A percentile compares a stretch with the other conserved stretches of the same genome.
Evolutionary conservation across 2,329 filamentous ascomycete species (phyloP).

Genomic region (Elsinoe necatrix): DNA sequence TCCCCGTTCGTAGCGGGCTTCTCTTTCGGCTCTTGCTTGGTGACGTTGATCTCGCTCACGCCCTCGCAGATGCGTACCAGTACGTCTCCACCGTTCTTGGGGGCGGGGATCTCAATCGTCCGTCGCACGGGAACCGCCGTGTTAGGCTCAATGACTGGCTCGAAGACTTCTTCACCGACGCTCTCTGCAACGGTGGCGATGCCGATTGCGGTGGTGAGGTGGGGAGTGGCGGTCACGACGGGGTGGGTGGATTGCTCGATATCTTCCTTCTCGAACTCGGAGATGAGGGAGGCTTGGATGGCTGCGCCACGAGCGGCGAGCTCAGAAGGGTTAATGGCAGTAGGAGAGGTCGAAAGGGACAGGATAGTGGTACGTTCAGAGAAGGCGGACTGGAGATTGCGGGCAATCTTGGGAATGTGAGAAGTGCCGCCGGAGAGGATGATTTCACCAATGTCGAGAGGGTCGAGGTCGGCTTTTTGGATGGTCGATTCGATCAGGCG

Average conservation of each 20-base stretch:
- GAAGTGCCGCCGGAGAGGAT: conserved; percentile 87
- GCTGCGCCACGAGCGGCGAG: conserved; percentile 81
- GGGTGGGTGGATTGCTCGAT: conserved; percentile 95
- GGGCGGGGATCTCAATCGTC: conserved; percentile 66
- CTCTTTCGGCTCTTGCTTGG: conserved; percentile 71
- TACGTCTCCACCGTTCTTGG: conserved; percentile 77
- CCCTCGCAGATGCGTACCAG: conserved; percentile 85
- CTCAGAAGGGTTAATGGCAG: conserved; percentile 88
- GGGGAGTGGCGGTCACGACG: conserved; percentile 86
- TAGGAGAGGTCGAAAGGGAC: conserved; percentile 68
- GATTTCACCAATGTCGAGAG: conserved; percentile 89
- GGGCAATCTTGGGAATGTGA: conserved; percentile 87
- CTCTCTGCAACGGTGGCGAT: conserved; percentile 60
- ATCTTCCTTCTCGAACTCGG: conserved; percentile 87
- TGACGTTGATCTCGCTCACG: conserved; percentile 83
- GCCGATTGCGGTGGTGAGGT: conserved; percentile 81
- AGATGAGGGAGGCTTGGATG: conserved; percentile 87
- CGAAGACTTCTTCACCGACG: conserved; percentile 60
- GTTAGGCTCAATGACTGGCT: conserved; percentile 71
- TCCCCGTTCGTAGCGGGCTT: conserved; percentile 54
- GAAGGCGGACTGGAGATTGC: conserved; percentile 72
- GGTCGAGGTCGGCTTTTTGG: conserved; percentile 85
- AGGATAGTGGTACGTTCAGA: conserved; percentile 67
- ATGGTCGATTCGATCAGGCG: conserved; percentile 75
- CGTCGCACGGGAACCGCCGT: conserved; percentile 85